Evolutionary conservation across 2,329 filamentous ascomycete species (phyloP), one percentile per base, ranked within the genome.

Genomic region (Macrophomina tecta): DNA sequence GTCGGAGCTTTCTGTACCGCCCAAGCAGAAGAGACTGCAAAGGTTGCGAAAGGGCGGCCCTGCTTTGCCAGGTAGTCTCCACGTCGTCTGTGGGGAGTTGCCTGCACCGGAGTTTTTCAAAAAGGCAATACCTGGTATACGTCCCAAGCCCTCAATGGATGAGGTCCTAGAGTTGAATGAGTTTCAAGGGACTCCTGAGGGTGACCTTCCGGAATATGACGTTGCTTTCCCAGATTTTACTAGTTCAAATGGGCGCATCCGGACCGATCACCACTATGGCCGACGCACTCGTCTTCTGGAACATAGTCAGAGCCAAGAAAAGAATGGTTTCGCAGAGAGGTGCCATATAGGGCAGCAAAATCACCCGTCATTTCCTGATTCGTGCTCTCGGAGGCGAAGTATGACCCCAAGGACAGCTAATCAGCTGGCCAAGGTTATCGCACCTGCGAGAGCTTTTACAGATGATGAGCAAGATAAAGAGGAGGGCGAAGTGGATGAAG

Each of bases 1-100:
- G 32, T 58, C 48, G 3, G 67, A 68, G 30, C 46, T 61, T 38
- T 51, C 48, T 40, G 49, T 68, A n/a, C 53, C 63, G 32, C n/a
- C 55, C 2, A 66, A 61, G 34, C 52, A 32, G 34, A 55, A 62
- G 30, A 62, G 30, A 18, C 32, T 11, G 30, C 49, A 40, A 4
- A 56, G 38, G 16, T 7, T 42, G 9, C 46, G 36, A 45, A n/a
- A 34, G 16, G 42, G n/a, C 5, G 4, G 8, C 23, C 38, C 38
- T 18, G n/a, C 28, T 45, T 16, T 23, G 14, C 28, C 55, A 61
- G 36, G 53, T 9, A 18, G 36, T 28, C 53, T 61, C 16, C 11
- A 51, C 5, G 30, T 66, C 8, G 55, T 58, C 28, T 12, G 23
- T 12, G 64, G 53, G 32, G 42, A 14, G 16, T 18, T 66, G 9